Percentiles rank a stretch among this genome's conserved stretches.
Evolutionary conservation across 306 rosid genomes (phyloP).

Genomic region (Gynostemma pentaphyllum): DNA sequence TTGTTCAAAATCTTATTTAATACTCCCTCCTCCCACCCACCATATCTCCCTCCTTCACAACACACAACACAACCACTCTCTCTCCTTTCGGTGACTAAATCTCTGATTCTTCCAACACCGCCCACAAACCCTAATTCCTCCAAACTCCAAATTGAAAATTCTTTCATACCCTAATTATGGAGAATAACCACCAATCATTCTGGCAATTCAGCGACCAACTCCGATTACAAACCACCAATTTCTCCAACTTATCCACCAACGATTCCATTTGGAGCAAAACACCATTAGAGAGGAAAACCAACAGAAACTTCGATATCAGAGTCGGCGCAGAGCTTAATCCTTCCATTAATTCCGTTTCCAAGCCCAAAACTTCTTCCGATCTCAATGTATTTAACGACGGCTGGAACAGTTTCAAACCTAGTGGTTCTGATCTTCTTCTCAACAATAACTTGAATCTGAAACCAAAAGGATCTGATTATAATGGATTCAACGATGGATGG

Average conservation of each 20-base stretch:
- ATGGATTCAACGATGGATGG: slow-evolving; percentile 18
- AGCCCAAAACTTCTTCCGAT: not conserved
- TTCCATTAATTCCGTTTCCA: slow-evolving; percentile 2
- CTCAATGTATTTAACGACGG: not conserved
- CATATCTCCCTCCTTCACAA: not conserved
- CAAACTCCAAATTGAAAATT: too few species aligned
- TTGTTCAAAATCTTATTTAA: slow-evolving; percentile 5
- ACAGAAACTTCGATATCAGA: slow-evolving; percentile 61
- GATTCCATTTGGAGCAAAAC: slow-evolving; percentile 81
- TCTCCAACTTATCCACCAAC: slow-evolving; percentile 53
- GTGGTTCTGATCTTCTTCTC: not conserved
- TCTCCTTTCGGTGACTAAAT: not conserved
- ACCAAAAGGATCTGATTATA: slow-evolving; percentile 1
- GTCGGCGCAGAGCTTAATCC: slow-evolving; percentile 68
- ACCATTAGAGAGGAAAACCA: slow-evolving; percentile 35
- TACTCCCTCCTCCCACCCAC: not conserved
- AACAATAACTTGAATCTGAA: not conserved
- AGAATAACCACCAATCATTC: slow-evolving; percentile 53
- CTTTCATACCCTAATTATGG: too few species aligned
- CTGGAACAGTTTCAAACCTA: slow-evolving; percentile 6
- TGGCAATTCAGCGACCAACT: slow-evolving; percentile 87
- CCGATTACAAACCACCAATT: slow-evolving; percentile 42
- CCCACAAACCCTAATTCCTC: too few species aligned
- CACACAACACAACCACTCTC: not conserved
- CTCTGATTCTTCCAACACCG: not conserved